Evolutionary conservation across 495 filamentous ascomycete genomes (phyloP).

Genomic region (Penicillium ochrochloron): DNA sequence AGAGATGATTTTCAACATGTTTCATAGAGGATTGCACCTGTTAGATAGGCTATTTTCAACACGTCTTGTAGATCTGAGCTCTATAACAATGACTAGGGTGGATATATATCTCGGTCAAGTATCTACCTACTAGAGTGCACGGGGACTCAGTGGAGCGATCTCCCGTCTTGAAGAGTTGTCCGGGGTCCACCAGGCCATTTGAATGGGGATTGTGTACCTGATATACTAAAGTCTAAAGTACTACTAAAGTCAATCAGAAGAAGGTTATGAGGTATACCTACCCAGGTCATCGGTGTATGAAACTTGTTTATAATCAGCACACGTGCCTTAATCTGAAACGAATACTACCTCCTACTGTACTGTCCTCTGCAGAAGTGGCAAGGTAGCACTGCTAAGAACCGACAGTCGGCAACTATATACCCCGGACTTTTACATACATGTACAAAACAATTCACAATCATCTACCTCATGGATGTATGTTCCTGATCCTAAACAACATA

Average conservation of each 20-base stretch:
- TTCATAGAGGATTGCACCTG: not conserved
- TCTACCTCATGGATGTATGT: no score
- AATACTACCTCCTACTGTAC: not conserved
- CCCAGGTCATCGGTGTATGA: not conserved
- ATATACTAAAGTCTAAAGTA: not conserved
- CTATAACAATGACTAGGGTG: not conserved
- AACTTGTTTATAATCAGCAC: not conserved
- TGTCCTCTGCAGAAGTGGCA: slow-evolving; percentile 1
- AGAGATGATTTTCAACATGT: not conserved
- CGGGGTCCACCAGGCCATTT: not conserved
- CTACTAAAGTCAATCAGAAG: not conserved
- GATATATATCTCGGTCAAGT: not conserved
- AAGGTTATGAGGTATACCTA: not conserved
- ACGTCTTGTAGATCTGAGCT: not conserved
- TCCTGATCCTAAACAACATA: not conserved
- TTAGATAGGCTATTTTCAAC: not conserved
- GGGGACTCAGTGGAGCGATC: not conserved
- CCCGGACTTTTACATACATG: no score
- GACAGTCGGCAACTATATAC: not conserved
- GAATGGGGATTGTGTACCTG: not conserved
- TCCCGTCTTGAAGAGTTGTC: not conserved
- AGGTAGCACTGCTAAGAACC: not conserved
- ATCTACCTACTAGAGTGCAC: not conserved
- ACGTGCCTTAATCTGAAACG: not conserved
- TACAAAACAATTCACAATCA: not conserved